phyloP scores from a whole-genome alignment of 495 filamentous ascomycete species.

The Aspergillus avenaceus region DNA sequence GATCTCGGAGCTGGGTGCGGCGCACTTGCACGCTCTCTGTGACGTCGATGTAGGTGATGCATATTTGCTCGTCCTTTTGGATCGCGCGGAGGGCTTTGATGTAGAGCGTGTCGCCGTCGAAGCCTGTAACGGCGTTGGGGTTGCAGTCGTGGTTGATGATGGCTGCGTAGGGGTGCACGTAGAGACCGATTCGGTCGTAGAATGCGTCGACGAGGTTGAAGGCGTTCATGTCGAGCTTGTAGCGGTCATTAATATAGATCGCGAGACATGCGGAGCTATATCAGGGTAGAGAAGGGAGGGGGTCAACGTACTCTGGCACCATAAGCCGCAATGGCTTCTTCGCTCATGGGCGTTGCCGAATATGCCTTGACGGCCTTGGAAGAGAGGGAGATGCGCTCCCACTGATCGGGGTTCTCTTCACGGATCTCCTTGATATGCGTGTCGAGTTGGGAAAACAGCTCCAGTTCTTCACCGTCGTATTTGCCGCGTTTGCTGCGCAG shows the following conservation, averaged over 20 bases:
- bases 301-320: slow-evolving; percentile 37
- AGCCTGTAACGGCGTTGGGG: slow-evolving; percentile 61
- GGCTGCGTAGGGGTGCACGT: slow-evolving; percentile 53
- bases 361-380: slow-evolving; percentile 51
- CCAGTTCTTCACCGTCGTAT: slow-evolving; percentile 32
- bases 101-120: slow-evolving; percentile 48
- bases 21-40: slow-evolving; percentile 47
- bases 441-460: slow-evolving; percentile 40
- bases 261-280: too few relatives aligned
- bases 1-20: slow-evolving; percentile 47
- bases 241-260: not conserved
- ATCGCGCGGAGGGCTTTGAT: slow-evolving; percentile 46
- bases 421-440: slow-evolving; percentile 45
- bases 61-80: slow-evolving; percentile 55
- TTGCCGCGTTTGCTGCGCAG: slow-evolving; percentile 32
- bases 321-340: slow-evolving; percentile 34
- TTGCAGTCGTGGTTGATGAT: slow-evolving; percentile 69
- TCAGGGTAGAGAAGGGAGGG: not conserved
- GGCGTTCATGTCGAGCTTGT: slow-evolving; percentile 52
- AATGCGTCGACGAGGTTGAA: slow-evolving; percentile 56
- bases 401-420: slow-evolving; percentile 27
- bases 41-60: slow-evolving; percentile 64
- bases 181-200: slow-evolving; percentile 59
- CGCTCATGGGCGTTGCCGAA: slow-evolving; percentile 37
- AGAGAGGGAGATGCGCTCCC: slow-evolving; percentile 49